phyloP scores from a whole-genome alignment of 495 filamentous ascomycete species.

The Lasiosphaeria ovina region DNA sequence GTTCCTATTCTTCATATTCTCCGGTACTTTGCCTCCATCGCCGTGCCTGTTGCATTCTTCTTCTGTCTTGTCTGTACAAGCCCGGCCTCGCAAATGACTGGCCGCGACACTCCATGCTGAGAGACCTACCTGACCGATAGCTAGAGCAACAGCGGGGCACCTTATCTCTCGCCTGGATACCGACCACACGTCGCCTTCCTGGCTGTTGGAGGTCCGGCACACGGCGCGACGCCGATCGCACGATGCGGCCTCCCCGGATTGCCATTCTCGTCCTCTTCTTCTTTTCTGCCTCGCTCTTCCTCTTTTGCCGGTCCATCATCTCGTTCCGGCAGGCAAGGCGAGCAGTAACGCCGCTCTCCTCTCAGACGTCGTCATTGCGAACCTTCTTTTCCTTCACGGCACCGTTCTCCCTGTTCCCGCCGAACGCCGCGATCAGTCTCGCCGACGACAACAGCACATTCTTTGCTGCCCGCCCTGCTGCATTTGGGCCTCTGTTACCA shows the following conservation, averaged over 20 bases:
- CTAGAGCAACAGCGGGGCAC: no score
- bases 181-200: no score
- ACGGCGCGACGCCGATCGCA: slow-evolving; percentile 2
- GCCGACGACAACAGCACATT: slow-evolving; percentile 98
- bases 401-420: slow-evolving; percentile 79
- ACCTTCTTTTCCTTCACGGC: slow-evolving; percentile 49
- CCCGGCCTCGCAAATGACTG: no score
- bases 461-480: slow-evolving; percentile 88
- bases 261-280: slow-evolving; percentile 48
- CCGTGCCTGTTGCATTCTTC: no score
- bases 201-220: no score
- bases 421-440: slow-evolving; percentile 90
- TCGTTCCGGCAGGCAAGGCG: slow-evolving; percentile 29
- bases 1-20: no score
- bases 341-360: slow-evolving; percentile 24
- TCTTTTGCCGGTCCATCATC: slow-evolving; percentile 44
- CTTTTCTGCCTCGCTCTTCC: slow-evolving; percentile 47
- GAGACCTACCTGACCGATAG: no score
- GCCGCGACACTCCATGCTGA: no score
- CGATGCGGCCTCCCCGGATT: slow-evolving; percentile 48
- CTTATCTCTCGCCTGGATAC: no score
- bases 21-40: no score
- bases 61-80: no score
- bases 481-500: slow-evolving; percentile 82
- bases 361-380: slow-evolving; percentile 35